Conservation (phyloP, 371 early-diverging fungal species). For the Parasitella parasitica region DNA sequence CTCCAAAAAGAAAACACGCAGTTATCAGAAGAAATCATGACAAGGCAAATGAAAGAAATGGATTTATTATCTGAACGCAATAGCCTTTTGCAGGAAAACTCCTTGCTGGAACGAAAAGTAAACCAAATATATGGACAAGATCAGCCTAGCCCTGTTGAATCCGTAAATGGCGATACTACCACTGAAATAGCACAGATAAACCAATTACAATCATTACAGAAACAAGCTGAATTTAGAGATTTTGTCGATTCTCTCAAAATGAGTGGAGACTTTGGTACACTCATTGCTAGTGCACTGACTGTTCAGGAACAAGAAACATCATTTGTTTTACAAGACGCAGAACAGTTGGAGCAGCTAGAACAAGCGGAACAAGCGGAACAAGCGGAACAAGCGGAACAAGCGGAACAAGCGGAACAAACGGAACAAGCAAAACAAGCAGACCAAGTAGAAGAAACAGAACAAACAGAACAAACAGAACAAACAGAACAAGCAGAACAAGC, state of each 20-base stretch:
- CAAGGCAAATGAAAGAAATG: constrained; percentile 54
- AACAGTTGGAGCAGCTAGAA: too few relatives aligned
- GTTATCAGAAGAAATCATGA: constrained; percentile 47
- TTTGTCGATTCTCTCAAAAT: constrained; percentile 38
- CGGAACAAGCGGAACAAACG: background rate
- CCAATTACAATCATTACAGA: constrained; percentile 22
- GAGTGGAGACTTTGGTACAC: constrained; percentile 44
- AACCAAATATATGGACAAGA: background rate
- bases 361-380: background rate
- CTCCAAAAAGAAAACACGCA: constrained; percentile 56
- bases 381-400: background rate
- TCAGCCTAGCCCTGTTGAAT: constrained; percentile 20
- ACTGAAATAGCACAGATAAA: constrained; percentile 2
- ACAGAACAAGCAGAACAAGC: background rate
- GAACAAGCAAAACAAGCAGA: background rate
- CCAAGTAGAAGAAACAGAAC: too few relatives aligned
- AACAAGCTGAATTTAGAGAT: constrained; percentile 27
- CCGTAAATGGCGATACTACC: constrained; percentile 11
- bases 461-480: background rate
- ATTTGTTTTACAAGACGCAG: constrained; percentile 3
- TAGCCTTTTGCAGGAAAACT: constrained; percentile 20
- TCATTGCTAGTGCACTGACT: constrained; percentile 41
- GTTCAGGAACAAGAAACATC: background rate
- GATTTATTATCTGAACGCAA: constrained; percentile 32
- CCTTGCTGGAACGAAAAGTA: constrained; percentile 18